These are phyloP conservation scores for Euphorbia pulcherrima DNA, from an alignment of 345 rosid species.

Conservation along the genomic window DNA sequence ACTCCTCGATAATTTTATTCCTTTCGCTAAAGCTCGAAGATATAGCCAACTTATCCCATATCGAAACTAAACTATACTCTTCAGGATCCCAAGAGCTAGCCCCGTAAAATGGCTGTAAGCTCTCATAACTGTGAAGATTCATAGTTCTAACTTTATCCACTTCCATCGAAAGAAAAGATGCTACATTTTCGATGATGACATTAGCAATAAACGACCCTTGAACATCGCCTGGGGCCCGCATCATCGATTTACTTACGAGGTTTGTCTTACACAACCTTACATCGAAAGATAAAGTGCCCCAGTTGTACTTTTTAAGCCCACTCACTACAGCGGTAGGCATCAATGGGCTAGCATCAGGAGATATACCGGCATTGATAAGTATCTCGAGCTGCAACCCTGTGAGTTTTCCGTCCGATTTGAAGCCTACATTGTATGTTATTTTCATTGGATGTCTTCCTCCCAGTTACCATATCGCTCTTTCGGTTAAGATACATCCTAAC, in stretches of 20 bases:
- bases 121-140: conserved; percentile 58
- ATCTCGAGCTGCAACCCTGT: conserved; percentile 59
- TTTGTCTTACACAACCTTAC: conserved; percentile 80
- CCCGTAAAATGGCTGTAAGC: conserved; percentile 50
- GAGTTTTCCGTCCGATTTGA: conserved; percentile 74
- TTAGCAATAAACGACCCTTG: conserved; percentile 83
- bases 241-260: conserved; percentile 60
- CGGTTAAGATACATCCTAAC: conserved; percentile 68
- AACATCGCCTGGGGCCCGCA: conserved; percentile 89
- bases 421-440: conserved; percentile 76
- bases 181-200: conserved; percentile 71
- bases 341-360: conserved; percentile 49
- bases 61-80: conserved; percentile 64
- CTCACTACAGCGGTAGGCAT: conserved; percentile 44
- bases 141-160: conserved; percentile 59
- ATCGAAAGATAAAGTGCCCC: conserved; percentile 81
- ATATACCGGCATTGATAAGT: conserved; percentile 61
- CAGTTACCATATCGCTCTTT: conserved; percentile 78
- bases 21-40: conserved; percentile 51
- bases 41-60: conserved; percentile 61
- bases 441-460: conserved; percentile 98
- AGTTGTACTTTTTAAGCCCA: conserved; percentile 63
- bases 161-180: conserved; percentile 62
- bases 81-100: conserved; percentile 39
- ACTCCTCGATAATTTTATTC: conserved; percentile 45